Evolutionary conservation across 805 yeast genomes (phyloP).

Genomic region (Jamesozyma rosinii): DNA sequence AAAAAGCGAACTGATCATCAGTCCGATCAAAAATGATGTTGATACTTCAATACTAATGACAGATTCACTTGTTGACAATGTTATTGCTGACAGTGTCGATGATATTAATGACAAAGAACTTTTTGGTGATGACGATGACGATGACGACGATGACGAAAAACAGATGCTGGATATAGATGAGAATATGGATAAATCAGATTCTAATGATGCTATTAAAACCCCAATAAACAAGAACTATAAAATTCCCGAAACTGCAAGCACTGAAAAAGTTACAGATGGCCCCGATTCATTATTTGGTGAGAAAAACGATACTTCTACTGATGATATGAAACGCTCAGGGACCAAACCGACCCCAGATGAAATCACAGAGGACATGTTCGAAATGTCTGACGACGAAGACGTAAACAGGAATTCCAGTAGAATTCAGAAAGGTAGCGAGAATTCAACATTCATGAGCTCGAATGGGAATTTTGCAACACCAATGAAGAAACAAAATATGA

Average conservation of each 20-base stretch:
- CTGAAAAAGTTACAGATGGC: slow-evolving; percentile 23
- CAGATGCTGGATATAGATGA: slow-evolving; percentile 6
- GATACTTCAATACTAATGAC: slow-evolving; percentile 4
- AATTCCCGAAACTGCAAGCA: slow-evolving; percentile 3
- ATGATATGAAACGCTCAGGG: slow-evolving; percentile 7
- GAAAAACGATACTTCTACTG: slow-evolving; percentile 19
- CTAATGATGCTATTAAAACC: background rate
- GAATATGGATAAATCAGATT: background rate
- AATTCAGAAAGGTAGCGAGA: slow-evolving; percentile 1
- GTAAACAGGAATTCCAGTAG: slow-evolving; percentile 7
- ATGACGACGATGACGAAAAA: slow-evolving; percentile 28
- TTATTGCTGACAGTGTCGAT: background rate
- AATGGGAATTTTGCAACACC: slow-evolving; percentile 1
- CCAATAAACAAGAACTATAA: background rate
- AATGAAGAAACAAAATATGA: slow-evolving; percentile 8
- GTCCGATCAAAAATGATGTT: slow-evolving; percentile 12
- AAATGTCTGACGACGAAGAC: slow-evolving; percentile 26
- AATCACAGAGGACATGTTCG: slow-evolving; percentile 27
- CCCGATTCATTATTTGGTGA: slow-evolving; percentile 33
- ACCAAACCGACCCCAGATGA: slow-evolving; percentile 16
- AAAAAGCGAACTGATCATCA: slow-evolving; percentile 9
- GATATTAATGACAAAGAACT: slow-evolving; percentile 21
- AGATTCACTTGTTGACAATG: background rate
- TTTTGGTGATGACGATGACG: slow-evolving; percentile 31
- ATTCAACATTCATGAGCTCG: background rate